A percentile compares a stretch with the other conserved stretches of the same genome.
These are phyloP conservation scores for Rhododendron kiyosumense DNA, from an alignment of 148 eudicot species.

Conservation along the genomic window DNA sequence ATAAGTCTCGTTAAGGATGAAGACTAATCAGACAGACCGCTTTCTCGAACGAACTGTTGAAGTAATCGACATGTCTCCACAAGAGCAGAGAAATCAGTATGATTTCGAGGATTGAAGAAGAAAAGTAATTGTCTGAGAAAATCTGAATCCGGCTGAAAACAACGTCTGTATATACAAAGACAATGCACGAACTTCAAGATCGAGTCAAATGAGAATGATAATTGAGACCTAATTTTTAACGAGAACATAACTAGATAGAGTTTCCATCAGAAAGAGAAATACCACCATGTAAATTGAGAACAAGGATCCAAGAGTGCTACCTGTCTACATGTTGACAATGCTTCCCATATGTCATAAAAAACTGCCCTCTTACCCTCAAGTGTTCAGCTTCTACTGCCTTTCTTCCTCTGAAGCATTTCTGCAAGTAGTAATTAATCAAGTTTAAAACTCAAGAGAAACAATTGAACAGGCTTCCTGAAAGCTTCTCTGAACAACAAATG, in stretches of 20 bases:
- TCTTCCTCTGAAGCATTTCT: conserved; percentile 99
- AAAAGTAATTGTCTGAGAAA: conserved; percentile 76
- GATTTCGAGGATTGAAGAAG: conserved; percentile 65
- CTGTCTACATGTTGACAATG: conserved; percentile 66
- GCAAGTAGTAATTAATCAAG: conserved; percentile 28
- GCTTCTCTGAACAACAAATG: neutral
- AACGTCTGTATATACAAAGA: conserved; percentile 46
- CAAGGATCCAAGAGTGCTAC: conserved; percentile 28
- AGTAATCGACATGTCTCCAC: conserved; percentile 73
- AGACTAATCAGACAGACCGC: conserved; percentile 34
- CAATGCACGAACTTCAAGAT: conserved; percentile 3
- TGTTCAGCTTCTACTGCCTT: conserved; percentile 69
- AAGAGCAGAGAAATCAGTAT: conserved; percentile 54
- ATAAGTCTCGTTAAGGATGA: neutral
- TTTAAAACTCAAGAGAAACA: conserved; percentile 7
- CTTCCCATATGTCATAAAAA: conserved; percentile 62
- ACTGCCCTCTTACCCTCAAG: conserved; percentile 54
- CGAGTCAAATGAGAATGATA: neutral
- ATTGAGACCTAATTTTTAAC: neutral
- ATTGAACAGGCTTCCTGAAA: neutral
- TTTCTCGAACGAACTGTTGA: conserved; percentile 51
- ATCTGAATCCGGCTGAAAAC: conserved; percentile 76
- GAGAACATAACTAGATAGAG: neutral
- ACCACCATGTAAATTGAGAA: neutral
- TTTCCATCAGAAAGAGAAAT: neutral